Evolutionary conservation across 176 grass and related monocot species (phyloP).

Genomic region (Rhipidocladum racemiflorum): DNA sequence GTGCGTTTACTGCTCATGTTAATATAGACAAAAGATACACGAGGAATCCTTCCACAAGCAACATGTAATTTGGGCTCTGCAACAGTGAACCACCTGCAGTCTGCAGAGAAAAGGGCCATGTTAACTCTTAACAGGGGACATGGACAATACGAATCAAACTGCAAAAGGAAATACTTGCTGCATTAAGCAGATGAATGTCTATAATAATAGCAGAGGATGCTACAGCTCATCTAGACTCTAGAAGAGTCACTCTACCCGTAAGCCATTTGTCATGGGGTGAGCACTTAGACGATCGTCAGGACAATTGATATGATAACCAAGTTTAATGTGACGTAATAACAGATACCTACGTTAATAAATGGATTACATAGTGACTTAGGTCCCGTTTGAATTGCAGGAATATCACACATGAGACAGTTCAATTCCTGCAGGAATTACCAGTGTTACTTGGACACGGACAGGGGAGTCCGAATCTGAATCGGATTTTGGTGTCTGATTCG

Average conservation of each 20-base stretch:
- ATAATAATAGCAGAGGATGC: not conserved
- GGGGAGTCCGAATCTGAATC: too few relatives aligned
- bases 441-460: too few relatives aligned
- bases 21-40: conserved; percentile 23
- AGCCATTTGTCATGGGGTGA: not conserved
- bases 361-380: not conserved
- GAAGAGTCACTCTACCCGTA: not conserved
- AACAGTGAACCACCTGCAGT: conserved; percentile 33
- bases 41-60: conserved; percentile 29
- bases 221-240: not conserved
- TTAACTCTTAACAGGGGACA: not conserved
- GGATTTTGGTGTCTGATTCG: too few relatives aligned
- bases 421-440: too few relatives aligned
- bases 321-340: not conserved
- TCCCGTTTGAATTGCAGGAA: too few relatives aligned
- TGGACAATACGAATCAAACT: not conserved
- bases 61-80: conserved; percentile 7
- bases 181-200: conserved; percentile 9
- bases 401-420: too few relatives aligned
- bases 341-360: not conserved
- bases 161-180: not conserved
- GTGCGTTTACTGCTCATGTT: not conserved
- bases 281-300: not conserved
- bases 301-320: not conserved
- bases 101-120: not conserved